Evolutionary conservation across 2,329 filamentous ascomycete genomes (phyloP).

Genomic region (Penicillium glabrum): DNA sequence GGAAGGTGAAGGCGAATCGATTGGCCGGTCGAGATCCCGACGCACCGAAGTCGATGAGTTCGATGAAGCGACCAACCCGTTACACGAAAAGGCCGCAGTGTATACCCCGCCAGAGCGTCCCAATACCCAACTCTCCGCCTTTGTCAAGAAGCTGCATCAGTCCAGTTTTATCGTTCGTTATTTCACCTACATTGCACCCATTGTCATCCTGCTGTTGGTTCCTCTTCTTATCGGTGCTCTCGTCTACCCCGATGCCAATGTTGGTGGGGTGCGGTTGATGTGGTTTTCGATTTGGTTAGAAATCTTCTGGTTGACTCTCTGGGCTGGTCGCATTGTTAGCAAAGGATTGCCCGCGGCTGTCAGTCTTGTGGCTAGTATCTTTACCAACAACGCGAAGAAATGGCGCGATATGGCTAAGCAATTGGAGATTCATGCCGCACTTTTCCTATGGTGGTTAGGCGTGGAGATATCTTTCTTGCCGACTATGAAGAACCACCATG

Average conservation of each 20-base stretch:
- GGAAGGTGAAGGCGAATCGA: slow-evolving; percentile 43
- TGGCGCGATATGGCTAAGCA: slow-evolving; percentile 87
- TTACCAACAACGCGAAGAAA: slow-evolving; percentile 87
- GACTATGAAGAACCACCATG: slow-evolving; percentile 69
- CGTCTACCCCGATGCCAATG: slow-evolving; percentile 58
- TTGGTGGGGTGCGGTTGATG: slow-evolving; percentile 73
- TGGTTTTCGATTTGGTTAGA: slow-evolving; percentile 98
- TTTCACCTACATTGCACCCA: slow-evolving; percentile 68
- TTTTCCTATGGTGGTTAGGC: slow-evolving; percentile 91
- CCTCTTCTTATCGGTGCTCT: slow-evolving; percentile 67
- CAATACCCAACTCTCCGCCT: slow-evolving; percentile 60
- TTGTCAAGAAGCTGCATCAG: slow-evolving; percentile 65
- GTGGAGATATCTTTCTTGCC: slow-evolving; percentile 83
- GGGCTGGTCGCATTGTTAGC: slow-evolving; percentile 69
- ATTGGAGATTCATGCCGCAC: slow-evolving; percentile 77
- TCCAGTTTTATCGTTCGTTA: slow-evolving; percentile 69
- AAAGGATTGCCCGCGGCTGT: slow-evolving; percentile 65
- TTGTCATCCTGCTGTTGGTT: slow-evolving; percentile 64
- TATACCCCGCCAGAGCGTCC: slow-evolving; percentile 66
- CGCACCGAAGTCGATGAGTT: slow-evolving; percentile 64
- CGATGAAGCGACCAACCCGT: slow-evolving; percentile 65
- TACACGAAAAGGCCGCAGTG: slow-evolving; percentile 65
- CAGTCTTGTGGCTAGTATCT: slow-evolving; percentile 66
- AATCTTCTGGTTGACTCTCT: slow-evolving; percentile 87
- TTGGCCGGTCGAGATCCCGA: slow-evolving; percentile 54